These are phyloP conservation scores for Luvunga scandens DNA, from an alignment of 345 rosid genomes.

Conservation along the genomic window DNA sequence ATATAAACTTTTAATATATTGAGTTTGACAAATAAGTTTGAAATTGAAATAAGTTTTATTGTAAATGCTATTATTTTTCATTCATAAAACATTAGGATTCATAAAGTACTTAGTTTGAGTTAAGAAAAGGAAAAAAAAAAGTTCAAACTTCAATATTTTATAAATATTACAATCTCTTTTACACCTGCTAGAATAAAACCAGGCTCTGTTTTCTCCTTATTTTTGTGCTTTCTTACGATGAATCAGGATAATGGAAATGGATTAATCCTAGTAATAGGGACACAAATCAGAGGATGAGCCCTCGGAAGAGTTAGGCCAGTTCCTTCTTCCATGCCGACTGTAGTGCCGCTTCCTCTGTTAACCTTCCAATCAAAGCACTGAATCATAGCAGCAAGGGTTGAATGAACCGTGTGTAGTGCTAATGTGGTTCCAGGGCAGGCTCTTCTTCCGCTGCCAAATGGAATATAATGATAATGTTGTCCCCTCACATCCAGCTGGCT, in stretches of 20 bases:
- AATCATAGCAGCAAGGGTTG: slow-evolving; percentile 40
- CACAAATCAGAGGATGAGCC: slow-evolving; percentile 50
- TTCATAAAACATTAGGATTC: too few relatives aligned
- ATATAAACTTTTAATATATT: too few relatives aligned
- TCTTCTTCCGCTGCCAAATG: slow-evolving; percentile 71
- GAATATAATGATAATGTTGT: slow-evolving; percentile 45
- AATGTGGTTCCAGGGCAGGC: slow-evolving; percentile 62
- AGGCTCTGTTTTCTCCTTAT: neutral
- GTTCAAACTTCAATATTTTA: too few relatives aligned
- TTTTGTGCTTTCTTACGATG: neutral
- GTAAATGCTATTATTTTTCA: too few relatives aligned
- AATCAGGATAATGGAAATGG: slow-evolving; percentile 20
- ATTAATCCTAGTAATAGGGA: slow-evolving; percentile 38
- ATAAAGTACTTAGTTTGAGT: too few relatives aligned
- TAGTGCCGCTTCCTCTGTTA: slow-evolving; percentile 24
- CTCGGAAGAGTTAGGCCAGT: slow-evolving; percentile 50
- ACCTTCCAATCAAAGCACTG: slow-evolving; percentile 58
- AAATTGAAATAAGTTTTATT: too few relatives aligned
- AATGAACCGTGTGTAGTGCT: slow-evolving; percentile 44
- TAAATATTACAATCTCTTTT: too few relatives aligned
- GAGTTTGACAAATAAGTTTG: too few relatives aligned
- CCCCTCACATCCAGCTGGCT: slow-evolving; percentile 49
- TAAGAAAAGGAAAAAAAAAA: too few relatives aligned
- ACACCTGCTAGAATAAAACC: too few relatives aligned
- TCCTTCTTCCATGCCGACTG: slow-evolving; percentile 58